A percentile compares a stretch with the other conserved stretches of the same genome.
Conservation (phyloP, 2,329 filamentous ascomycete species). For the Penicillium freii region DNA sequence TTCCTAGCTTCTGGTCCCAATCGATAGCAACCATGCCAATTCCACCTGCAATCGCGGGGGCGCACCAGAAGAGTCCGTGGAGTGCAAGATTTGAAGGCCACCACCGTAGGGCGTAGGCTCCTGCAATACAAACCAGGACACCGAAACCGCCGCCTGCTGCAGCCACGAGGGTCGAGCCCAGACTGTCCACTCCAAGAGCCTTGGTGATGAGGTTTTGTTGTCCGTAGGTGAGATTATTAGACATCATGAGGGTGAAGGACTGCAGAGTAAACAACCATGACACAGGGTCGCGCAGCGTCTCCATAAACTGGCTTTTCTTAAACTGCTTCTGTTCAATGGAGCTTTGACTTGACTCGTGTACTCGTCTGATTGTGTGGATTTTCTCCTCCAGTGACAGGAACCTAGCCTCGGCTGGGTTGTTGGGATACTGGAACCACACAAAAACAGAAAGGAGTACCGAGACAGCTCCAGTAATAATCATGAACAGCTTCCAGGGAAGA, state of each 20-base stretch:
- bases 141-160: conserved; percentile 40
- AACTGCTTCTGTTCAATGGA: conserved; percentile 24
- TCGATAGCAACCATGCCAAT: conserved; percentile 34
- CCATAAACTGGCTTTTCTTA: conserved; percentile 15
- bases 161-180: conserved; percentile 43
- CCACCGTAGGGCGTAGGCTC: conserved; percentile 29
- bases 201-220: conserved; percentile 42
- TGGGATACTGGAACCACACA: conserved; percentile 19
- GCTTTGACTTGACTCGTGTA: conserved; percentile 16
- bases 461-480: conserved; percentile 40
- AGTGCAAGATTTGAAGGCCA: conserved; percentile 36
- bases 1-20: conserved; percentile 31
- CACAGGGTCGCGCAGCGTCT: conserved; percentile 23
- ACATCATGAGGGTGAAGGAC: conserved; percentile 23
- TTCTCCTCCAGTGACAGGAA: conserved; percentile 18
- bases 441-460: conserved; percentile 32
- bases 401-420: conserved; percentile 14
- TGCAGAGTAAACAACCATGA: conserved; percentile 34
- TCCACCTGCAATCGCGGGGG: conserved; percentile 27
- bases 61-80: conserved; percentile 32
- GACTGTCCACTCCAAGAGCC: conserved; percentile 36
- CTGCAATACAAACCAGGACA: conserved; percentile 34
- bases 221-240: conserved; percentile 42
- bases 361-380: conserved; percentile 13
- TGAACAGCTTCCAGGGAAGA: conserved; percentile 22